Evolutionary conservation across 257 asterid genomes (phyloP), one percentile per base, ranked within the genome.

Genomic region (Solanum gandarillasii): DNA sequence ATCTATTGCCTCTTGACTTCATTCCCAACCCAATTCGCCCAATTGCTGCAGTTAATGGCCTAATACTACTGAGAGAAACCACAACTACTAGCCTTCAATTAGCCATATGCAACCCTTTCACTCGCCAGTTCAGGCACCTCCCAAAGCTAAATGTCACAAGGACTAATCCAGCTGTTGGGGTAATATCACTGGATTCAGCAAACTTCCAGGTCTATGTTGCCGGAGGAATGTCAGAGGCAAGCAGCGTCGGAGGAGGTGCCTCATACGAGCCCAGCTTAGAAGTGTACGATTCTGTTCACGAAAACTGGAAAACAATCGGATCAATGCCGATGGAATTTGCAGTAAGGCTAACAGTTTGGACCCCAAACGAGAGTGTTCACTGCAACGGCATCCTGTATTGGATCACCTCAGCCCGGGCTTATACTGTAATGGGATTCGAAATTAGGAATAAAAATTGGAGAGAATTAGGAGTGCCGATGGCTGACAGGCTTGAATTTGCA

Each of bases 261-360:
- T 83, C 73, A 1, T 93, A 96, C 93, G 94, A 94, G 55, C 90
- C 95, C 4, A 93, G 93, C 1, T 78, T 95, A 1, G 99, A 96
- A 84, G 84, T 90, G 88, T 95, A 95, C 84, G 95, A 95, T 5
- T 93, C 98, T 6, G 0, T 16, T 3, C 20, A 31, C 35, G 90
- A 88, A 35, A 74, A 27, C 9, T 95, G 98, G 98, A 36, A n/a
- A 71, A 12, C 75, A 1, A 62, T 87, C 3, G 94, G 92, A 21
- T 39, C 92, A 23, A 93, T 94, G 93, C 98, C 98, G n/a, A 88
- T 92, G 38, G 98, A 94, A 23, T 90, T 93, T 60, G 96, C 98
- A 7, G 96, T 95, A 86, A 93, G 99, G 90, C 90, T 95, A 36
- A 96, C 98, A 0, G 99, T 96, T 9, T 96, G 99, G 99, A 96